Evolutionary conservation across 805 yeast species (phyloP).

Genomic region (Lipomyces chichibuensis): DNA sequence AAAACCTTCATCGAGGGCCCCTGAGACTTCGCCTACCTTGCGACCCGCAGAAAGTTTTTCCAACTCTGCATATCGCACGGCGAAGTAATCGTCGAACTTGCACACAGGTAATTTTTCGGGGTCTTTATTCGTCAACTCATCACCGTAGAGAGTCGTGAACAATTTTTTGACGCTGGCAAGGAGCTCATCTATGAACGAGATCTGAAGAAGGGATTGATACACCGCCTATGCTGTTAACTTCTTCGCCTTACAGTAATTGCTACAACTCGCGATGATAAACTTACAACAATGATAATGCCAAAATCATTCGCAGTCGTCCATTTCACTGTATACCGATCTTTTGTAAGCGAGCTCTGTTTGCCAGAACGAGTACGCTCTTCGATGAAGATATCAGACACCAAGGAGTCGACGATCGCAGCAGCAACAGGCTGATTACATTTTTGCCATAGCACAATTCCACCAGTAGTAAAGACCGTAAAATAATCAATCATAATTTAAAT

Average conservation of each 20-base stretch:
- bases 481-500: slow-evolving; percentile 50
- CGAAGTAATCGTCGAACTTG: slow-evolving; percentile 42
- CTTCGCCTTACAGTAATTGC: neutral
- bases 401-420: slow-evolving; percentile 50
- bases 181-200: slow-evolving; percentile 43
- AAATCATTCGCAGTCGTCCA: slow-evolving; percentile 50
- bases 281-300: slow-evolving; percentile 47
- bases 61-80: slow-evolving; percentile 41
- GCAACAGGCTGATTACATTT: slow-evolving; percentile 50
- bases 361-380: slow-evolving; percentile 35
- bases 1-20: slow-evolving; percentile 1
- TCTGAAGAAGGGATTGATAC: slow-evolving; percentile 45
- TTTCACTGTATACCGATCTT: slow-evolving; percentile 52
- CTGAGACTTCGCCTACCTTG: slow-evolving; percentile 5
- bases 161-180: slow-evolving; percentile 43
- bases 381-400: slow-evolving; percentile 56
- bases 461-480: slow-evolving; percentile 53
- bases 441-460: slow-evolving; percentile 59
- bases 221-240: slow-evolving; percentile 33
- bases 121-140: slow-evolving; percentile 29
- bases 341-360: slow-evolving; percentile 33
- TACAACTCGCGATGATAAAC: neutral
- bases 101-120: slow-evolving; percentile 24
- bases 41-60: slow-evolving; percentile 24
- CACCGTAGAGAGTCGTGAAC: slow-evolving; percentile 40